Conservation (phyloP, 225 moss, liverwort and hornwort genomes). For the Straminergon stramineum region DNA sequence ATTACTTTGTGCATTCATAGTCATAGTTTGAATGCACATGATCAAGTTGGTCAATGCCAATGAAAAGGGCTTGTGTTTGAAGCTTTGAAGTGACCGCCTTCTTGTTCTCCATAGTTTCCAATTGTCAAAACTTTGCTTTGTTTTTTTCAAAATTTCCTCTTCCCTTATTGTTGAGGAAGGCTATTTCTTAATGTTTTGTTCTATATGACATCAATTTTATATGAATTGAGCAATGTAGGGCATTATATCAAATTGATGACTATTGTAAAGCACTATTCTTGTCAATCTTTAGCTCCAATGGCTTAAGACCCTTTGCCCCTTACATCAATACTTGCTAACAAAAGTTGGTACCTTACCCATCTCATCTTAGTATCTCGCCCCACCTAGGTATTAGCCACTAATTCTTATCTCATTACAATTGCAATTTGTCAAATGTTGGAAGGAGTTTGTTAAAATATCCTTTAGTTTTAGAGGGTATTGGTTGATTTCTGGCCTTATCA, state of each 20-base stretch:
- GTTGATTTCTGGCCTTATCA: not conserved
- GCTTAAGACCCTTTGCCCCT: not conserved
- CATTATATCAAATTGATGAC: not conserved
- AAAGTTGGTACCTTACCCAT: too few species aligned
- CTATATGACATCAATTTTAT: too few species aligned
- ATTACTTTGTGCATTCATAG: too few species aligned
- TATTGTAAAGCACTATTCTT: not conserved
- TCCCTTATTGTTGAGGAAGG: not conserved
- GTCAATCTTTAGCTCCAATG: not conserved
- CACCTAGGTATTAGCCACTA: too few species aligned
- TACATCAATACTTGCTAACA: accelerated
- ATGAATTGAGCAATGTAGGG: not conserved
- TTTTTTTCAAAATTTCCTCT: not conserved
- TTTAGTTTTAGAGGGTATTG: accelerated
- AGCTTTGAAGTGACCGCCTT: not conserved
- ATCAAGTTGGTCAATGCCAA: too few species aligned
- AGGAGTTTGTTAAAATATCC: not conserved
- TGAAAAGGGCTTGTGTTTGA: not conserved
- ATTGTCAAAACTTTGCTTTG: not conserved
- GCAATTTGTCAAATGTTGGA: too few species aligned
- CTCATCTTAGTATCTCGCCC: accelerated
- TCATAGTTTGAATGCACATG: too few species aligned
- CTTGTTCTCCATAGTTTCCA: accelerated
- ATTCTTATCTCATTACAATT: too few species aligned
- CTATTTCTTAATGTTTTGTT: too few species aligned